Evolutionary conservation across 257 asterid species (phyloP).

Genomic region (Solanum gracilifrons): DNA sequence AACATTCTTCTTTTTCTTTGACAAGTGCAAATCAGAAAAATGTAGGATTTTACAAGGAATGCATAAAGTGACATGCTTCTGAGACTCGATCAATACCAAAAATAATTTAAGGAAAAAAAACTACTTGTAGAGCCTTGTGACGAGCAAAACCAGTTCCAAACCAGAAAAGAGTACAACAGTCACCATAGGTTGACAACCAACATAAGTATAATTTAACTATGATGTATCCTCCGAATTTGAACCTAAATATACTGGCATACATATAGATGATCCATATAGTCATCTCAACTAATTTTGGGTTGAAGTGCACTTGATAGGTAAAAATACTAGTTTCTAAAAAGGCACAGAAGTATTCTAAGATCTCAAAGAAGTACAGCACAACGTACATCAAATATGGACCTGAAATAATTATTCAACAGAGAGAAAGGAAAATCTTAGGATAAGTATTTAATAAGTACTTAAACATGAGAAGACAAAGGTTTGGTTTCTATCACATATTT

Average conservation of each 20-base stretch:
- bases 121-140: not conserved
- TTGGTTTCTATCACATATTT: not conserved
- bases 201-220: not conserved
- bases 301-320: not conserved
- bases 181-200: not conserved
- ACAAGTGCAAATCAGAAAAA: not conserved
- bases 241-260: not conserved
- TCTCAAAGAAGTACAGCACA: not conserved
- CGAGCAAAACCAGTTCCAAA: not conserved
- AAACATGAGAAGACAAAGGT: not conserved
- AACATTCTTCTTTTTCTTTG: not conserved
- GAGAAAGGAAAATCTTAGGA: not conserved
- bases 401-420: not conserved
- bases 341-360: not conserved
- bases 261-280: not conserved
- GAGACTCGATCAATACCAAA: not conserved
- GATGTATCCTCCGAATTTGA: not conserved
- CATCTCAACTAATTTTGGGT: not conserved
- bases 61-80: not conserved
- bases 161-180: not conserved
- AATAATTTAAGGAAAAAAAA: not conserved
- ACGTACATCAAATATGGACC: not conserved
- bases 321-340: not conserved
- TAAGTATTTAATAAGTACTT: not conserved
- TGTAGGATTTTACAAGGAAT: not conserved